These are phyloP conservation scores for Cercospora canescens DNA, from an alignment of 2,329 filamentous ascomycete species.

Conservation along the genomic window DNA sequence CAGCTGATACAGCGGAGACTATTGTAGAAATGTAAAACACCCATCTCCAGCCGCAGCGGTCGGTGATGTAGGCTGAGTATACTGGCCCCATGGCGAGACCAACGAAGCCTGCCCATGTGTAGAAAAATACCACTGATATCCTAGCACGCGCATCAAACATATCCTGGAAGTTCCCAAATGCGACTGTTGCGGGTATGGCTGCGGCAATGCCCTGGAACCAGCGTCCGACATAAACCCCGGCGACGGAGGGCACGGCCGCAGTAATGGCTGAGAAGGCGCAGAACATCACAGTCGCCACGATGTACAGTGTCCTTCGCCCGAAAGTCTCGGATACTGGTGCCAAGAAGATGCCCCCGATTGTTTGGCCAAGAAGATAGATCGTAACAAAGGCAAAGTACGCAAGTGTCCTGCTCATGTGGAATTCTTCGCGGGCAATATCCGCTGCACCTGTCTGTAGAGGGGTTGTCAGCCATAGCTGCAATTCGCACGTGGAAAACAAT, in stretches of 20 bases:
- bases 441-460: constrained; percentile 19
- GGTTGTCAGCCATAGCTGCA: neutral
- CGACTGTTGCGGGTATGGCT: constrained; percentile 49
- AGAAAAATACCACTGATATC: constrained; percentile 43
- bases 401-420: constrained; percentile 18
- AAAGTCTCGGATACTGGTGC: constrained; percentile 42
- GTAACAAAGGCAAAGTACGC: constrained; percentile 23
- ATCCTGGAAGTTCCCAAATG: constrained; percentile 51
- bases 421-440: constrained; percentile 17
- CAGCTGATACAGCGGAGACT: constrained; percentile 37
- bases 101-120: constrained; percentile 45
- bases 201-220: constrained; percentile 47
- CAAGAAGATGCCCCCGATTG: constrained; percentile 39
- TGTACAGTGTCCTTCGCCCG: constrained; percentile 38
- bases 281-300: constrained; percentile 31
- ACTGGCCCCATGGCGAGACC: constrained; percentile 48
- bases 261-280: constrained; percentile 38
- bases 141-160: constrained; percentile 45
- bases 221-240: constrained; percentile 43
- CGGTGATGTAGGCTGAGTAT: constrained; percentile 44
- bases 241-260: constrained; percentile 34
- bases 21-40: constrained; percentile 46
- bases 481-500: too few species aligned
- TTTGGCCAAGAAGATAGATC: constrained; percentile 37
- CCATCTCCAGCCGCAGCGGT: constrained; percentile 43